A percentile compares a stretch with the other conserved stretches of the same genome.
These are phyloP conservation scores for Alternaria triticina DNA, from an alignment of 2,329 filamentous ascomycete genomes.

Conservation along the genomic window DNA sequence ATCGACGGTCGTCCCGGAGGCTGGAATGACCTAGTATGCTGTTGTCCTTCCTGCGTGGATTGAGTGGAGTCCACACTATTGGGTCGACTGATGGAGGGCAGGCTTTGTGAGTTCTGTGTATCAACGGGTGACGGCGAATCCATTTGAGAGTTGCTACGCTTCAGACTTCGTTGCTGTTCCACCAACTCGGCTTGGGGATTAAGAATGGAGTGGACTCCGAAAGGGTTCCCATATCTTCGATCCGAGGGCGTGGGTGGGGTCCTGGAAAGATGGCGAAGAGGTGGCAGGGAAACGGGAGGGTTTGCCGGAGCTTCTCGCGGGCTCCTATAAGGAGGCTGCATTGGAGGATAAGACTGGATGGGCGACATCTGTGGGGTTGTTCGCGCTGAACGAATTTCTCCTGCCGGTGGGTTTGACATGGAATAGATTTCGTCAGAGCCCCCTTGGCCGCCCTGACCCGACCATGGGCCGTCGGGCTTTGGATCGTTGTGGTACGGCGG, in stretches of 20 bases:
- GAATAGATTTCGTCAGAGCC: conserved; percentile 39
- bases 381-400: conserved; percentile 34
- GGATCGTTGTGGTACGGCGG: conserved; percentile 41
- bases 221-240: conserved; percentile 41
- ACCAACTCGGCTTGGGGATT: conserved; percentile 51
- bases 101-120: conserved; percentile 41
- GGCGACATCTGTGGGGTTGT: conserved; percentile 39
- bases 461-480: conserved; percentile 46
- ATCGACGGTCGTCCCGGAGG: conserved; percentile 34
- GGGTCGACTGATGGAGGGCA: conserved; percentile 45
- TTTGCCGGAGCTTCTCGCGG: conserved; percentile 25
- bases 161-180: conserved; percentile 38
- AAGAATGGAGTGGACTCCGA: conserved; percentile 55
- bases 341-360: conserved; percentile 28
- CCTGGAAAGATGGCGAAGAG: conserved; percentile 42
- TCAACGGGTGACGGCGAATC: conserved; percentile 51
- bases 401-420: conserved; percentile 36
- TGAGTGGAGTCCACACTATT: conserved; percentile 43
- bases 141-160: conserved; percentile 53
- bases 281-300: conserved; percentile 38
- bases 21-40: conserved; percentile 32
- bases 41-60: conserved; percentile 34
- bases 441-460: conserved; percentile 34
- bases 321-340: conserved; percentile 34
- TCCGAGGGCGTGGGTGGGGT: conserved; percentile 45